phyloP scores from a whole-genome alignment of 176 grass and related monocot species.

The Rhynchospora pubera region DNA sequence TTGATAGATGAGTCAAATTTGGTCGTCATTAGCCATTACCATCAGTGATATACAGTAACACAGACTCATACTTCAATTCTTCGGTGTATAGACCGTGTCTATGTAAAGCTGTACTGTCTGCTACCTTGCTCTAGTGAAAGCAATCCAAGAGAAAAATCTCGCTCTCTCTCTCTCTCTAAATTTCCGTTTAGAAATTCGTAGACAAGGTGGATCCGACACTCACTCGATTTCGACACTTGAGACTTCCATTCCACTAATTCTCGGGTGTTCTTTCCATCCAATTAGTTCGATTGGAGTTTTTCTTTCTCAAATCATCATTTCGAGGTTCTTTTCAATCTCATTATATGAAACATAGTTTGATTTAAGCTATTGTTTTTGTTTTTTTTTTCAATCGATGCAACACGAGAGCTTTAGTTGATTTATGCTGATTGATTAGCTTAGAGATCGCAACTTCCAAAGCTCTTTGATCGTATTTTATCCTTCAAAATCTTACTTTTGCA shows the following conservation, averaged over 20 bases:
- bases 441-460: background rate
- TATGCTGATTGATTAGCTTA: background rate
- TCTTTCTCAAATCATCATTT: slow-evolving; percentile 1
- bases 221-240: background rate
- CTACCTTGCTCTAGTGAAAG: slow-evolving; percentile 9
- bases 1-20: background rate
- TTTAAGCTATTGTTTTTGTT: background rate
- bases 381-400: background rate
- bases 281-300: background rate
- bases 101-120: background rate
- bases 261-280: background rate
- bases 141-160: slow-evolving; percentile 1
- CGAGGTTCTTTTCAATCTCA: slow-evolving; percentile 1
- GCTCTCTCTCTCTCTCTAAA: background rate
- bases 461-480: background rate
- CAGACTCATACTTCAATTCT: no score
- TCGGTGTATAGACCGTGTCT: background rate
- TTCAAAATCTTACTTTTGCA: slow-evolving; percentile 1
- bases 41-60: no score
- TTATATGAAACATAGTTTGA: background rate
- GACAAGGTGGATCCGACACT: background rate
- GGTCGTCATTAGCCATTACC: background rate
- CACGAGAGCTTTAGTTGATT: background rate
- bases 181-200: background rate
- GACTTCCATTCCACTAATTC: background rate